These are phyloP conservation scores for Olyra latifolia DNA, from an alignment of 176 grass and related monocot genomes.

Conservation along the genomic window DNA sequence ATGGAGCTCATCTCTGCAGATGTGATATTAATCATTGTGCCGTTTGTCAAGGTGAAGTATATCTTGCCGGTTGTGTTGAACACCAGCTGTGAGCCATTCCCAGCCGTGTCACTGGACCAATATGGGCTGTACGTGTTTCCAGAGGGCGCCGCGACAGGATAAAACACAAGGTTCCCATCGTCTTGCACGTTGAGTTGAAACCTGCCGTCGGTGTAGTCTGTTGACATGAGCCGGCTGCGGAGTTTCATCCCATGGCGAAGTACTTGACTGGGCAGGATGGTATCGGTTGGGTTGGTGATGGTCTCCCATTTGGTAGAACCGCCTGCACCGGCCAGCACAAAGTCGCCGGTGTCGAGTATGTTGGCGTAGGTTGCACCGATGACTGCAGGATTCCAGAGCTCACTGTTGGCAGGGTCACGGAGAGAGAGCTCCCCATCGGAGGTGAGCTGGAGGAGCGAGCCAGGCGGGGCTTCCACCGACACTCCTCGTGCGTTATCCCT, in stretches of 20 bases:
- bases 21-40: neutral
- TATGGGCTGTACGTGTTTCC: neutral
- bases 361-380: neutral
- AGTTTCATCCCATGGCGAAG: neutral
- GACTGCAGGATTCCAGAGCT: constrained; percentile 14
- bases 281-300: neutral
- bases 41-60: constrained; percentile 6
- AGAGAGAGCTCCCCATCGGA: constrained; percentile 8
- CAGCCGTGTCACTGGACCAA: neutral
- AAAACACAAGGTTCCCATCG: constrained; percentile 33
- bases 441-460: constrained; percentile 7
- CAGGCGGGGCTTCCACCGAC: neutral
- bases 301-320: neutral
- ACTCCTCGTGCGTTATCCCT: neutral
- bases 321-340: neutral
- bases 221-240: constrained; percentile 15
- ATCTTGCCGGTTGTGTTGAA: constrained; percentile 32
- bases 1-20: neutral
- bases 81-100: constrained; percentile 18
- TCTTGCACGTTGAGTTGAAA: neutral
- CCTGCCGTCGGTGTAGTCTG: constrained; percentile 36
- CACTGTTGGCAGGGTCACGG: neutral
- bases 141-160: constrained; percentile 8
- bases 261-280: neutral
- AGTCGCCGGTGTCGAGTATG: constrained; percentile 19